A percentile compares a stretch with the other conserved stretches of the same genome.
Conservation (phyloP, 441 rosid genomes). For the Populus hybrid region DNA sequence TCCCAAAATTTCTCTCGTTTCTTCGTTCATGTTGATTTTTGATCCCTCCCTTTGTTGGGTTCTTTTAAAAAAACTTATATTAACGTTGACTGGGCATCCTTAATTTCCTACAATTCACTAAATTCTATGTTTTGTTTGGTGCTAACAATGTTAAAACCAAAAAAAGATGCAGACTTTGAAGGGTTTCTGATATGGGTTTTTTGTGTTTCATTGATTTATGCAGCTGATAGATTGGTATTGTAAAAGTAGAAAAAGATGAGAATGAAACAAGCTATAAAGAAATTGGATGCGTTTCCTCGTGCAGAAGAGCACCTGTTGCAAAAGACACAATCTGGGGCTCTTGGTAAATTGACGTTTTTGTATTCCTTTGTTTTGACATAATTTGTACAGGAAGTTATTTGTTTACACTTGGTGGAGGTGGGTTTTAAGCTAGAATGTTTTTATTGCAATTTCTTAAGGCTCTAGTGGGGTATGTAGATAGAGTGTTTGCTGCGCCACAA, state of each 20-base stretch:
- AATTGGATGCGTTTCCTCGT: constrained; percentile 93
- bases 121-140: background rate
- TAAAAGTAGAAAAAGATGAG: constrained; percentile 45
- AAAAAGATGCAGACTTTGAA: background rate
- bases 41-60: background rate
- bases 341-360: constrained; percentile 41
- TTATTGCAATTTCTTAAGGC: background rate
- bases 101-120: background rate
- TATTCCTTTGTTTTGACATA: background rate
- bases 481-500: background rate
- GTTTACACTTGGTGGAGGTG: background rate
- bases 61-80: background rate
- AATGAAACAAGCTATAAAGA: constrained; percentile 72
- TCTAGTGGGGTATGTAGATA: background rate
- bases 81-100: background rate
- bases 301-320: constrained; percentile 95
- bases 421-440: background rate
- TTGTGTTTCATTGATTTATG: background rate
- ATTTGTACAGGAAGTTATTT: background rate
- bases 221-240: background rate
- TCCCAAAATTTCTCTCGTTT: background rate
- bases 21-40: background rate
- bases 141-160: background rate
- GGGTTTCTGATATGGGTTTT: background rate
- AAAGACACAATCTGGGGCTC: constrained; percentile 92